A percentile compares a stretch with the other conserved stretches of the same genome.
Conservation (phyloP, 2,329 filamentous ascomycete species). For the Colletotrichum nymphaeae region DNA sequence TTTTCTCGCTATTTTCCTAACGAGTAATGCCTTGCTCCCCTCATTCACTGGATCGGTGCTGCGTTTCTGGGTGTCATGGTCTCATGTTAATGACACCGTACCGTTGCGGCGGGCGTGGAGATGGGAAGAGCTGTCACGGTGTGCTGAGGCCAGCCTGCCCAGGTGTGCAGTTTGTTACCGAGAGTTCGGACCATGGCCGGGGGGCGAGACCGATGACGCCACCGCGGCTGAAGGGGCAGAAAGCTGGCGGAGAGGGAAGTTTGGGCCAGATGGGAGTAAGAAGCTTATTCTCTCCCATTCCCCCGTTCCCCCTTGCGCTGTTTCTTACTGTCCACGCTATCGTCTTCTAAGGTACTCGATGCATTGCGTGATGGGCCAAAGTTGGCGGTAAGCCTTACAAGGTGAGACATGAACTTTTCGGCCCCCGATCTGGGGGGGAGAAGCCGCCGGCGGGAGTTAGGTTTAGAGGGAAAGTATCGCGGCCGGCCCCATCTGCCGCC, state of each 20-base stretch:
- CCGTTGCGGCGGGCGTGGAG: background rate
- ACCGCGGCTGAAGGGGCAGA: constrained; percentile 8
- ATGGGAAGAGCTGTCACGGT: background rate
- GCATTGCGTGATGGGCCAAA: background rate
- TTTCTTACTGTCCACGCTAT: background rate
- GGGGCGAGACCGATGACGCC: constrained; percentile 21
- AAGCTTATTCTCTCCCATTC: constrained; percentile 17
- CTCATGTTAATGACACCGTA: background rate
- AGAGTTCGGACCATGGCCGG: constrained; percentile 19
- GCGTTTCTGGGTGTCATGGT: background rate
- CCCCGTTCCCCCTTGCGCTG: background rate
- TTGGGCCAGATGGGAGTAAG: background rate
- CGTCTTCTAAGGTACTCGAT: background rate
- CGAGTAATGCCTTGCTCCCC: background rate
- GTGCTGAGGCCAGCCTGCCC: no score
- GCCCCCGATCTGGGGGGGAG: constrained; percentile 20
- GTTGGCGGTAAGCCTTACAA: background rate
- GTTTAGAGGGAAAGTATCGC: background rate
- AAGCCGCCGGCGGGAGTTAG: no score
- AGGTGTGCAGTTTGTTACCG: constrained; percentile 3
- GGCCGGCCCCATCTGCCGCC: constrained; percentile 20
- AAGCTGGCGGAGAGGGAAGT: background rate
- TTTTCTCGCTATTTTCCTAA: background rate
- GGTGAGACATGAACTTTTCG: constrained; percentile 25
- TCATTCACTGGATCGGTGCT: background rate